Base-by-base conservation (phyloP, 345 rosid species). In the Cardiospermum halicacabum region DNA sequence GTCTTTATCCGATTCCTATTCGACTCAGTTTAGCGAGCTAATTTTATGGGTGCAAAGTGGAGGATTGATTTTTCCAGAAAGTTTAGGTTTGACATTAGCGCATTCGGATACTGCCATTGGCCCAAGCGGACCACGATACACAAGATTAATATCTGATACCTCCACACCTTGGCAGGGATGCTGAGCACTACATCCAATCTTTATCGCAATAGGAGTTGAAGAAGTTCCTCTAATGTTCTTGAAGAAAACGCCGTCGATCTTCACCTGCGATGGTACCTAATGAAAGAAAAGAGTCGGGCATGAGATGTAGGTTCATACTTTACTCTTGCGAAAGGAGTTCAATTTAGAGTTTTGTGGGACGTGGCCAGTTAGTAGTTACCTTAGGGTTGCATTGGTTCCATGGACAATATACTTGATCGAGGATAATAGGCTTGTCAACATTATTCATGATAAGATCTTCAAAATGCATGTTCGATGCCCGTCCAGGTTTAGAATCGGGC, bases 361-460 rank as follows among this genome's bases (percentile, higher is more conserved):
- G 19, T 21, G 10, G 43, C 36, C 3, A 27, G 25, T 37, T 10
- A 9, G 18, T 30, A 42, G 19, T 0, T 77, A 81, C 84, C 85
- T 70, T 67, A 4, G 49, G 22, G 11, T 76, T 49, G 78, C 89
- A 86, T 5, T 67, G 36, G 28, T 58, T 68, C 15, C 61, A 66
- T 5, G 84, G 83, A 58, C 87, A 80, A 19, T 85, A 83, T 9
- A 5, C 40, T 64, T 85, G 89, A 67, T 88, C 85, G 24, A 88
- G 54, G 43, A 80, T 50, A 65, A 88, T 11, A 0, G 95, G 95
- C 39, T 56, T 70, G 65, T 55, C 59, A 25, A 82, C 95, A 56
- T 79, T 80, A 3, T 73, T 59, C 89, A 85, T 78, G 26, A 62
- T 62, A 28, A 88, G 78, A 51, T 80, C 80, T 13, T 81, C 84